Percentiles rank a stretch among this genome's conserved stretches.
Conservation (phyloP, 1,139 yeast genomes). For the Eremothecium coryli region DNA sequence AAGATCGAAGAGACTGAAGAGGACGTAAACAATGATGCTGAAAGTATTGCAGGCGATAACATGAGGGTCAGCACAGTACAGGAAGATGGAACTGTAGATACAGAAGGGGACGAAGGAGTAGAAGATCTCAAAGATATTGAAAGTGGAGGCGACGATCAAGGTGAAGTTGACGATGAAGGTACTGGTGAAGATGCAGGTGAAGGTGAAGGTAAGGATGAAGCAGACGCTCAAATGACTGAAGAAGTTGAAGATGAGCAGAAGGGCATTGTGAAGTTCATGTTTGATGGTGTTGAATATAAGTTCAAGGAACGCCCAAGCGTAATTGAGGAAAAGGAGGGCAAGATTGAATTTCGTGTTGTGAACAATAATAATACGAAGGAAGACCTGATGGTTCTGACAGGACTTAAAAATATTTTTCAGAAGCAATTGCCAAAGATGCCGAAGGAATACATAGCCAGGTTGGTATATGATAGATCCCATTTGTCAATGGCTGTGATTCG, state of each 20-base stretch:
- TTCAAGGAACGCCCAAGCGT: slow-evolving; percentile 92
- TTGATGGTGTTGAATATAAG: slow-evolving; percentile 74
- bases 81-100: slow-evolving; percentile 26
- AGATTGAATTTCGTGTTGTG: slow-evolving; percentile 89
- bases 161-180: slow-evolving; percentile 14
- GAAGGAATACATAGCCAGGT: slow-evolving; percentile 84
- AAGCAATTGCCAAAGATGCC: slow-evolving; percentile 99
- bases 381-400: slow-evolving; percentile 83
- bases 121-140: slow-evolving; percentile 12
- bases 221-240: slow-evolving; percentile 14
- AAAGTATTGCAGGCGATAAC: not conserved
- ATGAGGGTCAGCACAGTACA: no score
- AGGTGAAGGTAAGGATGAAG: not conserved
- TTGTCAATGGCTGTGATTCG: slow-evolving; percentile 92
- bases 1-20: slow-evolving; percentile 5
- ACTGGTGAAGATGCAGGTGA: slow-evolving; percentile 19
- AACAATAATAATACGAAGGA: slow-evolving; percentile 87
- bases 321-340: slow-evolving; percentile 81
- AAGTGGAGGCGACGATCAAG: slow-evolving; percentile 17
- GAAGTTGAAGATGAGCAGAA: slow-evolving; percentile 33
- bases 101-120: slow-evolving; percentile 32
- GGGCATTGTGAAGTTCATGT: slow-evolving; percentile 44
- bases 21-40: not conserved
- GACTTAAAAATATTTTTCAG: slow-evolving; percentile 90
- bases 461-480: slow-evolving; percentile 91